Percentiles rank a stretch among this genome's conserved stretches.
Conservation (phyloP, 2,329 filamentous ascomycete genomes). For the Seiridium cupressi region DNA sequence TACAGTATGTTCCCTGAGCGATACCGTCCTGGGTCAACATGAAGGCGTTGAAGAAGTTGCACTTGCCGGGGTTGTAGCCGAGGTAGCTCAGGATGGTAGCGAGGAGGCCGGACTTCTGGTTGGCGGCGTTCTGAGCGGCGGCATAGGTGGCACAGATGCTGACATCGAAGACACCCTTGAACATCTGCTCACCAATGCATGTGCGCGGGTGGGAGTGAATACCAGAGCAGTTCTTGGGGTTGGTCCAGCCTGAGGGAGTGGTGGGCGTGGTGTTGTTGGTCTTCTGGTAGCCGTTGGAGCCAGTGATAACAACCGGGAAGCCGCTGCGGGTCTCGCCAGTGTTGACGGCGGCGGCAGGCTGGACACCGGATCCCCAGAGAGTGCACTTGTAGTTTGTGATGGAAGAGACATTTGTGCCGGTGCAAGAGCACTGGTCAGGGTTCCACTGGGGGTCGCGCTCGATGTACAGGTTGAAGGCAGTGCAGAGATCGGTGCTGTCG, state of each 20-base stretch:
- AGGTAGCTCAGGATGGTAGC: background rate
- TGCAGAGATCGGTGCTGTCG: conserved; percentile 15
- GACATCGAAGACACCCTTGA: conserved; percentile 11
- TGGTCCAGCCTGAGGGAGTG: conserved; percentile 10
- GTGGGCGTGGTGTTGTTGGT: conserved; percentile 11
- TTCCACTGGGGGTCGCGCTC: conserved; percentile 21
- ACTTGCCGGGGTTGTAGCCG: conserved; percentile 11
- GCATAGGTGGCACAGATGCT: conserved; percentile 10
- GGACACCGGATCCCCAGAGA: conserved; percentile 32
- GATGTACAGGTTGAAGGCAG: conserved; percentile 20
- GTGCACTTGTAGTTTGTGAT: conserved; percentile 37
- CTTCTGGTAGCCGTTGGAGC: conserved; percentile 13
- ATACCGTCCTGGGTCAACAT: conserved; percentile 10
- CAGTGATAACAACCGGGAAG: conserved; percentile 10
- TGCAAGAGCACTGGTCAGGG: conserved; percentile 26
- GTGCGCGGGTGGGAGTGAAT: conserved; percentile 10
- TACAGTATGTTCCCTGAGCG: conserved; percentile 11
- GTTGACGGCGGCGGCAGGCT: conserved; percentile 18
- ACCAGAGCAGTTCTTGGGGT: conserved; percentile 9
- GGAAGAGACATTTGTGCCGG: conserved; percentile 26
- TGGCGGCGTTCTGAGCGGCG: conserved; percentile 10
- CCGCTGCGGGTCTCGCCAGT: conserved; percentile 13
- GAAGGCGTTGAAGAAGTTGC: conserved; percentile 13
- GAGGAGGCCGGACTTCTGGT: background rate
- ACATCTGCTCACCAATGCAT: conserved; percentile 11